phyloP scores from a whole-genome alignment of 176 grass and related monocot species.

The Cymbopogon citratus region DNA sequence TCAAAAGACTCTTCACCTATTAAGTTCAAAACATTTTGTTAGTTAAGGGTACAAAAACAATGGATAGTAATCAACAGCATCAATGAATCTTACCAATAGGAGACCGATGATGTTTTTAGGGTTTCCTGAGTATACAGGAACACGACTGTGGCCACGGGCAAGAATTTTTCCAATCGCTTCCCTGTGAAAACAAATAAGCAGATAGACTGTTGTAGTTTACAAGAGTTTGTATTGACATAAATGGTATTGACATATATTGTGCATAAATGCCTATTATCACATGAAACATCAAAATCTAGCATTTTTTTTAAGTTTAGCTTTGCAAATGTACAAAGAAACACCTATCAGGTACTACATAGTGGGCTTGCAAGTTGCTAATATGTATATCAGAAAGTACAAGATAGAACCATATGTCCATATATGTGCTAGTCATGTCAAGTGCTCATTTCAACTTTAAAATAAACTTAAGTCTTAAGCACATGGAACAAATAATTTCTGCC shows the following conservation, averaged over 20 bases:
- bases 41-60: constrained; percentile 5
- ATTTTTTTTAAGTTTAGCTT: neutral
- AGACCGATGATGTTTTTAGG: constrained; percentile 96
- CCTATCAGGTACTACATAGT: neutral
- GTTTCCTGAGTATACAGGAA: constrained; percentile 94
- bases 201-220: constrained; percentile 9
- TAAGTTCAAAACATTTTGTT: constrained; percentile 28
- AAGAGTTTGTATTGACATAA: constrained; percentile 1
- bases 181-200: constrained; percentile 46
- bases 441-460: constrained; percentile 24
- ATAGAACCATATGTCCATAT: constrained; percentile 21
- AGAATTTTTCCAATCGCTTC: constrained; percentile 99
- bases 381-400: neutral
- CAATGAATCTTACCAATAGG: constrained; percentile 65
- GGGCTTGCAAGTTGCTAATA: neutral
- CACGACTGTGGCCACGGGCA: constrained; percentile 94
- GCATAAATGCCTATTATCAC: neutral
- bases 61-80: neutral
- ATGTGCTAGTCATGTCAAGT: neutral
- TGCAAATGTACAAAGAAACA: neutral
- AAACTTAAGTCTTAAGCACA: neutral
- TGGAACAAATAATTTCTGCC: neutral
- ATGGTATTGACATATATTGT: neutral
- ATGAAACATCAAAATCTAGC: neutral
- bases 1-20: constrained; percentile 99